Evolutionary conservation across 768 basidiomycete species (phyloP), one percentile per base, ranked within the genome.

Genomic region (Mycena galopus): DNA sequence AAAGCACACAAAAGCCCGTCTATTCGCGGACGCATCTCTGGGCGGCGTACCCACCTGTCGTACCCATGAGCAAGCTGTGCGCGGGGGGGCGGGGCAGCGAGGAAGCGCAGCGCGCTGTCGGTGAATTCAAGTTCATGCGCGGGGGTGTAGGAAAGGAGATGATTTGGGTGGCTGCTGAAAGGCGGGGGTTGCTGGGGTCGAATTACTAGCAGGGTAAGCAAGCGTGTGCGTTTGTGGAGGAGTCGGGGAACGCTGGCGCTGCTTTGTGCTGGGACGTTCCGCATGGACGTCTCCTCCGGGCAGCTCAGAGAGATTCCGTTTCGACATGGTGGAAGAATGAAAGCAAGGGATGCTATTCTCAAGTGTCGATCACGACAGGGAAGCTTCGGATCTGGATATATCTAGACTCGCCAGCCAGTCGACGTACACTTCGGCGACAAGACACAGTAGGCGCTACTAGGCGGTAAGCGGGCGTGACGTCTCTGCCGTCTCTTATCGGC

Each of bases 61-160:
- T 93, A 96, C 0, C 92, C 93, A 80, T 91, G 87, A 0, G 85
- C 82, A 2, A 96, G 87, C 73, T 93, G 87, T 0, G 93, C 93
- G 9, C 86, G 84, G 8, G 75, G 80, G 4, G 94, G 95, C 12
- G 94, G 94, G 57, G 89, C 85, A 55, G 90, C 85, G 74, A 89
- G 94, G 79, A 93, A 95, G 59, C 91, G 87, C 83, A 95, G 75
- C 0, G 93, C 91, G 21, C 91, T 87, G 78, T 96, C 86, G 23
- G 86, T 87, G 79, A 94, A 94, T 69, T 89, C 86, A 30, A 93
- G 87, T 17, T 81, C 82, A 61, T 88, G 89, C 10, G 77, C 80
- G 17, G 89, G 82, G 19, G 87, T 88, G 76, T 94, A 94, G 10
- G 94, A 95, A 94, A 95, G 0, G 93, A 89, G 27, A 91, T 83